Evolutionary conservation across 257 asterid genomes (phyloP).

Genomic region (Salvia miltiorrhiza): DNA sequence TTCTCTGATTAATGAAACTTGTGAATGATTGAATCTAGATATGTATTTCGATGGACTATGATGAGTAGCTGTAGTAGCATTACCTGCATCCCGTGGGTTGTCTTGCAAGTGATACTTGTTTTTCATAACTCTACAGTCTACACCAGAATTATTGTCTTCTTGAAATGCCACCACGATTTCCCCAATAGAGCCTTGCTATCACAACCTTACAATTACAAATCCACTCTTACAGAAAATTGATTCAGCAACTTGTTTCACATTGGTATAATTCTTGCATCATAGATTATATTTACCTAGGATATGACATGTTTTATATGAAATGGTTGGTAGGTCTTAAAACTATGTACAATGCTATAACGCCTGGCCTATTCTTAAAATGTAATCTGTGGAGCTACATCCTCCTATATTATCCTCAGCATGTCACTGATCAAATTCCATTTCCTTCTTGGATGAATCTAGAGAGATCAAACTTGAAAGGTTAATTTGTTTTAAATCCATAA

Average conservation of each 20-base stretch:
- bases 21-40: not conserved
- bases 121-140: not conserved
- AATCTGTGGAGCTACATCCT: not conserved
- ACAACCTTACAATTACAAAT: not conserved
- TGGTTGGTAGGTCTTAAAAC: not conserved
- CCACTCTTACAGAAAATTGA: not conserved
- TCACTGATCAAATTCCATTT: not conserved
- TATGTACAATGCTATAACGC: not conserved
- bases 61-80: not conserved
- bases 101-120: not conserved
- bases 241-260: not conserved
- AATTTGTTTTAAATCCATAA: too few relatives aligned
- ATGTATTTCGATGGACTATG: not conserved
- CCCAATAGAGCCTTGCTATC: not conserved
- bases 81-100: not conserved
- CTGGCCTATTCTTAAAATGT: not conserved
- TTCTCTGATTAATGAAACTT: not conserved
- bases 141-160: not conserved
- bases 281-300: not conserved
- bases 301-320: conserved; percentile 1
- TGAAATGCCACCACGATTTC: not conserved
- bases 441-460: not conserved
- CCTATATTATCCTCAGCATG: not conserved
- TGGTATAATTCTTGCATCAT: not conserved
- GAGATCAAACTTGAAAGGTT: conserved; percentile 11